Evolutionary conservation across 192 early-diverging fungal species (phyloP).

Genomic region (Coemansia sp.): DNA sequence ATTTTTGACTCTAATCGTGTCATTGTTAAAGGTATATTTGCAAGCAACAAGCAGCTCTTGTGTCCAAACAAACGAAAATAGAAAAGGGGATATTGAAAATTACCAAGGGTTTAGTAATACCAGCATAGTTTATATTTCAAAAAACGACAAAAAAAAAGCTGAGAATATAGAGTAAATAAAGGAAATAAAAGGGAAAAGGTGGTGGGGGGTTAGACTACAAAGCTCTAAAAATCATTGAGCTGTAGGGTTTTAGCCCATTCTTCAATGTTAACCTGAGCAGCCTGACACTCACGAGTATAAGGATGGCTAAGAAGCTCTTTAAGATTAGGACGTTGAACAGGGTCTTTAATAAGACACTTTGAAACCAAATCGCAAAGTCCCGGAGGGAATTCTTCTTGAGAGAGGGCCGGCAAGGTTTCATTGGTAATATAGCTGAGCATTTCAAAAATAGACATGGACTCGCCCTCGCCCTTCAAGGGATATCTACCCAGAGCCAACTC

Average conservation of each 20-base stretch:
- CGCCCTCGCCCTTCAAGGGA: constrained; percentile 65
- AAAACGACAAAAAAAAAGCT: too few relatives aligned
- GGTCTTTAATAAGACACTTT: constrained; percentile 50
- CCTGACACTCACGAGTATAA: constrained; percentile 52
- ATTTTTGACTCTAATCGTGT: too few relatives aligned
- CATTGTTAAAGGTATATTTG: too few relatives aligned
- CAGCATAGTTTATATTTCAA: too few relatives aligned
- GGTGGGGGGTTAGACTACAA: too few relatives aligned
- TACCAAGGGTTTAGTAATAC: too few relatives aligned
- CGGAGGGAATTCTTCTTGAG: constrained; percentile 66
- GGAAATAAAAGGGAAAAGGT: too few relatives aligned
- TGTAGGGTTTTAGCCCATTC: constrained; percentile 53
- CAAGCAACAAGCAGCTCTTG: too few relatives aligned
- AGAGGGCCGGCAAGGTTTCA: constrained; percentile 78
- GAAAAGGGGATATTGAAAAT: too few relatives aligned
- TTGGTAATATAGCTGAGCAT: constrained; percentile 89
- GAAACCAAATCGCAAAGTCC: constrained; percentile 75
- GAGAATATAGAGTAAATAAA: too few relatives aligned
- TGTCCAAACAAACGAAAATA: too few relatives aligned
- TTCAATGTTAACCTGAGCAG: constrained; percentile 61
- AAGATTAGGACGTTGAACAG: constrained; percentile 58
- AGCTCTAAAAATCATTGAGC: constrained; percentile 25
- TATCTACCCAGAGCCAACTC: constrained; percentile 74
- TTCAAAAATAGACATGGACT: constrained; percentile 80
- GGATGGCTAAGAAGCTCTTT: constrained; percentile 63